These are phyloP conservation scores for Stipa capillata DNA, from an alignment of 176 grass and related monocot species.

Conservation along the genomic window DNA sequence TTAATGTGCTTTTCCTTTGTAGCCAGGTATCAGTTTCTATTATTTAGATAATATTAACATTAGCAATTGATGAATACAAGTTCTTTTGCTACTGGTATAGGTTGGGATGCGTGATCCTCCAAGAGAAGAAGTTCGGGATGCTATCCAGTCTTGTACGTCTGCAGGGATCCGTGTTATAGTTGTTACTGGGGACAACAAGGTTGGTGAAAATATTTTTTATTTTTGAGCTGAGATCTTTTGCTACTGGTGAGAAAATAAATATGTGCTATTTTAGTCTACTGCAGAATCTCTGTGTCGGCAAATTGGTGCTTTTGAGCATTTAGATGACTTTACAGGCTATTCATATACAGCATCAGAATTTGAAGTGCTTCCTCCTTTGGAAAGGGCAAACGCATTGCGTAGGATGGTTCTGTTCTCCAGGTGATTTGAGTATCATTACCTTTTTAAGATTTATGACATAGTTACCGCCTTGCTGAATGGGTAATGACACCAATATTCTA, in stretches of 20 bases:
- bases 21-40: constrained; percentile 8
- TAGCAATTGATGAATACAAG: constrained; percentile 17
- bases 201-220: constrained; percentile 24
- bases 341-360: constrained; percentile 98
- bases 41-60: constrained; percentile 5
- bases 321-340: constrained; percentile 72
- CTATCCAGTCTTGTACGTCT: constrained; percentile 90
- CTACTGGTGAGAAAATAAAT: constrained; percentile 33
- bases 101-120: constrained; percentile 98
- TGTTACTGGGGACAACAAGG: constrained; percentile 99
- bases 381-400: constrained; percentile 64
- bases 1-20: background rate
- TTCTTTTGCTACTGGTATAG: constrained; percentile 37
- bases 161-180: constrained; percentile 98
- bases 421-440: constrained; percentile 31
- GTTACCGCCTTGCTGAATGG: background rate
- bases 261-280: constrained; percentile 55
- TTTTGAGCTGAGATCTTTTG: background rate
- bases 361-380: constrained; percentile 74
- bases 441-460: constrained; percentile 3
- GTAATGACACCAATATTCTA: background rate
- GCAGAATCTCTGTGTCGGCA: constrained; percentile 88
- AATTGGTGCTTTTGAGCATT: constrained; percentile 89
- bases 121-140: constrained; percentile 86
- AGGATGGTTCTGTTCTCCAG: constrained; percentile 96